Evolutionary conservation across 139 green algal species (phyloP).

Genomic region (Auxenochlorella protothecoides): DNA sequence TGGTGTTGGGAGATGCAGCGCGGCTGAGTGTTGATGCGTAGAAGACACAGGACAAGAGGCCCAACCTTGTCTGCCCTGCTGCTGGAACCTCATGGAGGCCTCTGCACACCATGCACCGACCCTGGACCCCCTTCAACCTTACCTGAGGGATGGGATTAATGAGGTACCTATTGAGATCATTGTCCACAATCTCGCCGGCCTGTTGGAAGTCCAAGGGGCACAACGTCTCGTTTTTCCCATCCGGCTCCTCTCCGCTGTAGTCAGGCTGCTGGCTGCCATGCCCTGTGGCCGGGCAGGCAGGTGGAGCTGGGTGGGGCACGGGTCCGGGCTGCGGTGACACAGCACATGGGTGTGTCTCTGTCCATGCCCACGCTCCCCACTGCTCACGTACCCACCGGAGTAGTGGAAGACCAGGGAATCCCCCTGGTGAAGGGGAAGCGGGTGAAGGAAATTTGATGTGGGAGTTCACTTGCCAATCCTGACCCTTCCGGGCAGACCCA

Average conservation of each 20-base stretch:
- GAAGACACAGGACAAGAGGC: neutral
- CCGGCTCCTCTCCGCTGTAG: slow-evolving; percentile 54
- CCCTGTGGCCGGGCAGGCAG: slow-evolving; percentile 19
- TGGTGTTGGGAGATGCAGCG: too few relatives aligned
- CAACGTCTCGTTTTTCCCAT: slow-evolving; percentile 69
- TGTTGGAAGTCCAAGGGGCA: slow-evolving; percentile 29
- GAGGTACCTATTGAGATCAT: slow-evolving; percentile 55
- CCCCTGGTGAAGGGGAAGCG: slow-evolving; percentile 11
- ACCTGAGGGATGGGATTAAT: slow-evolving; percentile 30
- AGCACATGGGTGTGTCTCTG: neutral
- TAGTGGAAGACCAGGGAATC: slow-evolving; percentile 77
- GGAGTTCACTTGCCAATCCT: too few relatives aligned
- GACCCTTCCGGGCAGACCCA: too few relatives aligned
- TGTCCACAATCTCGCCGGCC: slow-evolving; percentile 42
- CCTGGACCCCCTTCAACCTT: neutral
- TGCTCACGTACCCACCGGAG: slow-evolving; percentile 24
- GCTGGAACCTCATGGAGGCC: neutral
- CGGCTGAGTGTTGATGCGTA: too few relatives aligned
- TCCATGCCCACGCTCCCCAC: neutral
- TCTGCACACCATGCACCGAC: neutral
- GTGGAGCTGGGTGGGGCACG: neutral
- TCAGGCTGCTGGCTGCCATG: slow-evolving; percentile 63
- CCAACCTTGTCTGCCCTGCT: neutral
- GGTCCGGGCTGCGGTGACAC: neutral
- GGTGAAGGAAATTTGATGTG: too few relatives aligned